phyloP scores from a whole-genome alignment of 768 basidiomycete genomes.

The Coprinellus aureogranulatus region DNA sequence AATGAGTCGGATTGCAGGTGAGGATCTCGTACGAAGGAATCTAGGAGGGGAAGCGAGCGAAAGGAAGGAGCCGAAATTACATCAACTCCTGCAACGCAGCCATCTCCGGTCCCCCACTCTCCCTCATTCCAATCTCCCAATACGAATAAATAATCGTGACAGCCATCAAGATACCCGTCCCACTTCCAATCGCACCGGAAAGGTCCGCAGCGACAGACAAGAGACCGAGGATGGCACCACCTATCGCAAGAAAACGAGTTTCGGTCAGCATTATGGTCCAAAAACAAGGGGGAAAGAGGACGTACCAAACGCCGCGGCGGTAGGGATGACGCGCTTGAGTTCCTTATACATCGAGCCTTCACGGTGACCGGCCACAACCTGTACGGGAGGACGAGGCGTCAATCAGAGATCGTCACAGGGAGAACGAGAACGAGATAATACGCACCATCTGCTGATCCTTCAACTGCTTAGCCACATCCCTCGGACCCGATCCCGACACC shows the following conservation, averaged over 20 bases:
- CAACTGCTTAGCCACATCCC: slow-evolving; percentile 96
- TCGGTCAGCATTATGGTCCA: too few relatives aligned
- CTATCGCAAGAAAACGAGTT: too few relatives aligned
- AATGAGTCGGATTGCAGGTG: too few relatives aligned
- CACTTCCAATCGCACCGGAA: slow-evolving; percentile 94
- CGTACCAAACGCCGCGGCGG: slow-evolving; percentile 96
- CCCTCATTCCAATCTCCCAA: slow-evolving; percentile 93
- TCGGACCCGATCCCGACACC: slow-evolving; percentile 91
- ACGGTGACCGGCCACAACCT: slow-evolving; percentile 87
- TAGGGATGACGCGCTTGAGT: slow-evolving; percentile 97
- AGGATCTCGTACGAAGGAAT: too few relatives aligned
- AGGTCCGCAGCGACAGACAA: slow-evolving; percentile 90
- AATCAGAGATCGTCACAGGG: too few relatives aligned
- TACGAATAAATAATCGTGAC: slow-evolving; percentile 97
- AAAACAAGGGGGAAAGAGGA: too few relatives aligned
- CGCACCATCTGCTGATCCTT: slow-evolving; percentile 97
- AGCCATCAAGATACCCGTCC: slow-evolving; percentile 95
- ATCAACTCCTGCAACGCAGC: slow-evolving; percentile 76
- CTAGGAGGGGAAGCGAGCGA: too few relatives aligned
- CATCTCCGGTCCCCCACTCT: slow-evolving; percentile 82
- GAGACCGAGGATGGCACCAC: slow-evolving; percentile 86
- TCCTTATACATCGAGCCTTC: slow-evolving; percentile 99
- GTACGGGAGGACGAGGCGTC: too few relatives aligned
- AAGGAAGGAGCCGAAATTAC: too few relatives aligned
- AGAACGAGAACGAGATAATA: too few relatives aligned